These are phyloP conservation scores for Trematosphaeria pertusa DNA, from an alignment of 2,329 filamentous ascomycete species.

Conservation along the genomic window DNA sequence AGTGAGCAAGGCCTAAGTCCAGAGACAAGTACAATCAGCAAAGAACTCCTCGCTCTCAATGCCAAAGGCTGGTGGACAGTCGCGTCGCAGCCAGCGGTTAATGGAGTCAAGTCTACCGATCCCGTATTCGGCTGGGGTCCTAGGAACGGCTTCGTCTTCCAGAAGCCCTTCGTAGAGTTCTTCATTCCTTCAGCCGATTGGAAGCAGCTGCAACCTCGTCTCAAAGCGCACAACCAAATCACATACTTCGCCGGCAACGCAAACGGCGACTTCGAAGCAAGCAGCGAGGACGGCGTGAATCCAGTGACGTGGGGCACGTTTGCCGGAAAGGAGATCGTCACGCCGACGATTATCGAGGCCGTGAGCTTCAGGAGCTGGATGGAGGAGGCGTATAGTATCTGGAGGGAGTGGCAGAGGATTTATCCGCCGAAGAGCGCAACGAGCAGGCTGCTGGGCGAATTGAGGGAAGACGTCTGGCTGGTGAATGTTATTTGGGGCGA, in stretches of 20 bases:
- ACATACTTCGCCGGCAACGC: constrained; percentile 89
- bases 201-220: constrained; percentile 67
- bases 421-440: constrained; percentile 78
- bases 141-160: constrained; percentile 90
- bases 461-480: constrained; percentile 78
- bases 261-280: constrained; percentile 78
- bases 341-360: constrained; percentile 94
- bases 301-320: constrained; percentile 98
- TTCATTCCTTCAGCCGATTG: constrained; percentile 83
- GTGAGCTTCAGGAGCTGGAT: constrained; percentile 93
- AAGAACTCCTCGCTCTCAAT: constrained; percentile 78
- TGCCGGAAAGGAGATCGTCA: constrained; percentile 93
- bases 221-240: constrained; percentile 72
- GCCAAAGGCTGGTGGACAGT: constrained; percentile 93
- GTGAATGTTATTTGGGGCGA: constrained; percentile 90
- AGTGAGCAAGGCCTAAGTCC: constrained; percentile 86
- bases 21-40: constrained; percentile 82
- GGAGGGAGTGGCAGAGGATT: constrained; percentile 90
- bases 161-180: constrained; percentile 97
- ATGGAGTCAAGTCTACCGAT: constrained; percentile 79
- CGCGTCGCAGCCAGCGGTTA: constrained; percentile 92
- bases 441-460: constrained; percentile 71
- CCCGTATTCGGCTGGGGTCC: constrained; percentile 92
- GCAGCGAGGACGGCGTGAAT: constrained; percentile 73
- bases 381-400: constrained; percentile 95